Percentiles rank a stretch among this genome's conserved stretches.
These are phyloP conservation scores for Leptographium flavum DNA, from an alignment of 2,329 filamentous ascomycete species.

Conservation along the genomic window DNA sequence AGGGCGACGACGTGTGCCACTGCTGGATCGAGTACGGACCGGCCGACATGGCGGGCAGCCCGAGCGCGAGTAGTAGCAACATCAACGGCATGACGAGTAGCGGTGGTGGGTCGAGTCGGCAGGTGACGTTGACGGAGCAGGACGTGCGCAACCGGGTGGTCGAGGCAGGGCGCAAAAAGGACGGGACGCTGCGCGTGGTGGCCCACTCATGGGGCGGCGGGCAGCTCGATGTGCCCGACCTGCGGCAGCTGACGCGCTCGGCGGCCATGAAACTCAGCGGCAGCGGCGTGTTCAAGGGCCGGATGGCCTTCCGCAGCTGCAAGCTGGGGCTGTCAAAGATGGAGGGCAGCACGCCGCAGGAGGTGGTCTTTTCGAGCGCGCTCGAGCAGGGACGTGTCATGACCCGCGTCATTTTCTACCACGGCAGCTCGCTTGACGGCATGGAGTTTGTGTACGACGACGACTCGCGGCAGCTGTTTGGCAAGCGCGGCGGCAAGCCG, in stretches of 20 bases:
- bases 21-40: conserved; percentile 69
- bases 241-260: conserved; percentile 57
- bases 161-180: conserved; percentile 53
- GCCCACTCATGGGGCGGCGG: conserved; percentile 67
- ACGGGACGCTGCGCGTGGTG: conserved; percentile 44
- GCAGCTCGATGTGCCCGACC: conserved; percentile 62
- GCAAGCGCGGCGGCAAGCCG: conserved; percentile 57
- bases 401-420: conserved; percentile 60
- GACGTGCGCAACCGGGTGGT: conserved; percentile 60
- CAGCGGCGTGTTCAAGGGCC: conserved; percentile 34
- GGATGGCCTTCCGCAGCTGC: conserved; percentile 61
- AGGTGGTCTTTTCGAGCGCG: conserved; percentile 61
- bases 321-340: conserved; percentile 60
- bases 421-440: conserved; percentile 65
- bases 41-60: conserved; percentile 24
- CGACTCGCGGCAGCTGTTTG: conserved; percentile 69
- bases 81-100: conserved; percentile 16
- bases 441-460: conserved; percentile 92
- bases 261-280: conserved; percentile 60
- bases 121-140: conserved; percentile 59
- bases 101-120: conserved; percentile 43
- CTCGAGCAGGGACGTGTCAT: conserved; percentile 57
- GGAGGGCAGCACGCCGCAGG: conserved; percentile 53
- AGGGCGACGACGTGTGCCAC: conserved; percentile 69
- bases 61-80: neutral